Conservation (phyloP, 2,329 filamentous ascomycete species). For the Phaeosphaeriaceae sp. region DNA sequence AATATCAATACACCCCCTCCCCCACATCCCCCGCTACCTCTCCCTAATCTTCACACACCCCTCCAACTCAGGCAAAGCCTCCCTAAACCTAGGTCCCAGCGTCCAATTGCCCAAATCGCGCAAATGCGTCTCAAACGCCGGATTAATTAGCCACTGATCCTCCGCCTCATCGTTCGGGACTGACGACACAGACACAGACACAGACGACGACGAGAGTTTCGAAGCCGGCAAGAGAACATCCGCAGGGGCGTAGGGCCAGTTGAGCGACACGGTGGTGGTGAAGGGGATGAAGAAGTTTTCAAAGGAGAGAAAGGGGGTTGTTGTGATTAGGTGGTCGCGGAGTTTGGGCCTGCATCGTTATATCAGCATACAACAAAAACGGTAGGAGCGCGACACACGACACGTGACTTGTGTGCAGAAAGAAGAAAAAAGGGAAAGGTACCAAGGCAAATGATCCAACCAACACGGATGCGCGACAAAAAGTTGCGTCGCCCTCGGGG, state of each 20-base stretch:
- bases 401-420: too few relatives aligned
- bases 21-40: too few relatives aligned
- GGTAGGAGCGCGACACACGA: too few relatives aligned
- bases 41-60: slow-evolving; percentile 43
- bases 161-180: too few relatives aligned
- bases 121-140: slow-evolving; percentile 83
- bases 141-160: slow-evolving; percentile 79
- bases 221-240: slow-evolving; percentile 67
- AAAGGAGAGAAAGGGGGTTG: slow-evolving; percentile 67
- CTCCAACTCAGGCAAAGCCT: slow-evolving; percentile 65
- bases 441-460: slow-evolving; percentile 82
- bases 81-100: slow-evolving; percentile 71
- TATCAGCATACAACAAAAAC: too few relatives aligned
- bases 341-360: slow-evolving; percentile 63
- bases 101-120: slow-evolving; percentile 81
- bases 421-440: background rate
- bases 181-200: too few relatives aligned
- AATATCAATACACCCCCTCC: too few relatives aligned
- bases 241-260: slow-evolving; percentile 81
- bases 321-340: slow-evolving; percentile 68
- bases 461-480: slow-evolving; percentile 75
- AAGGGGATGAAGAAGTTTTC: slow-evolving; percentile 85
- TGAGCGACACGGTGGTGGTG: slow-evolving; percentile 75
- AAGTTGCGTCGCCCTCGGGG: slow-evolving; percentile 70
- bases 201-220: slow-evolving; percentile 29